Evolutionary conservation across 2,329 filamentous ascomycete species (phyloP).

Genomic region (Talaromyces atroroseus): DNA sequence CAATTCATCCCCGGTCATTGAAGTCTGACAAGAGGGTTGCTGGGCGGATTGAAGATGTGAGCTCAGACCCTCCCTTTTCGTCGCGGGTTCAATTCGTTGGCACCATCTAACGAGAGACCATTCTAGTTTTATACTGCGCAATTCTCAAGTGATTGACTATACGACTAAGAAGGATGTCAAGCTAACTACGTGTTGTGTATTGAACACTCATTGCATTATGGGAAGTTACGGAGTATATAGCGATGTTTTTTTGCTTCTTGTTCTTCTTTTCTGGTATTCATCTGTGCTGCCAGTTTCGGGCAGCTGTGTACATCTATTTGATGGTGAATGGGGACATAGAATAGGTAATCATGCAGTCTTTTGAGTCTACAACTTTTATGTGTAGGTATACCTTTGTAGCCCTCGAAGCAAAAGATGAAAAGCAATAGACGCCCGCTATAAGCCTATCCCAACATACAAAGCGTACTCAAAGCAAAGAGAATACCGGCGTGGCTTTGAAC

Average conservation of each 20-base stretch:
- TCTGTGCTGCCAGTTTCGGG: background rate
- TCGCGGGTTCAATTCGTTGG: too few relatives aligned
- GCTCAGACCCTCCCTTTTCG: constrained; percentile 12
- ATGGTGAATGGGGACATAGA: too few relatives aligned
- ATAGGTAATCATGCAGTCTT: too few relatives aligned
- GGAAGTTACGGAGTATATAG: background rate
- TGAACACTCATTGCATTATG: background rate
- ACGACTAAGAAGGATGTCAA: background rate
- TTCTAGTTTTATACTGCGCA: constrained; percentile 12
- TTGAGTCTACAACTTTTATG: too few relatives aligned
- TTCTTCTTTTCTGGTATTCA: background rate
- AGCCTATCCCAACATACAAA: background rate
- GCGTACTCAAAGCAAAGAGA: background rate
- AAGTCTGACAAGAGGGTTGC: constrained; percentile 6
- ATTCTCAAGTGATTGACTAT: constrained; percentile 14
- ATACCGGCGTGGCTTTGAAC: background rate
- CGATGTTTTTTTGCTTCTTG: background rate
- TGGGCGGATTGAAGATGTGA: constrained; percentile 31
- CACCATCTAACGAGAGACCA: too few relatives aligned
- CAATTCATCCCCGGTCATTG: constrained; percentile 47
- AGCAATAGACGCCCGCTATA: background rate
- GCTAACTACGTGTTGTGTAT: background rate
- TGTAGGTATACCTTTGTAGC: too few relatives aligned
- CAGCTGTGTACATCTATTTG: constrained; percentile 5
- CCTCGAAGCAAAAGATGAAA: too few relatives aligned